Evolutionary conservation across 176 grass and related monocot genomes (phyloP), one percentile per base, ranked within the genome.

Genomic region (Avena eriantha): DNA sequence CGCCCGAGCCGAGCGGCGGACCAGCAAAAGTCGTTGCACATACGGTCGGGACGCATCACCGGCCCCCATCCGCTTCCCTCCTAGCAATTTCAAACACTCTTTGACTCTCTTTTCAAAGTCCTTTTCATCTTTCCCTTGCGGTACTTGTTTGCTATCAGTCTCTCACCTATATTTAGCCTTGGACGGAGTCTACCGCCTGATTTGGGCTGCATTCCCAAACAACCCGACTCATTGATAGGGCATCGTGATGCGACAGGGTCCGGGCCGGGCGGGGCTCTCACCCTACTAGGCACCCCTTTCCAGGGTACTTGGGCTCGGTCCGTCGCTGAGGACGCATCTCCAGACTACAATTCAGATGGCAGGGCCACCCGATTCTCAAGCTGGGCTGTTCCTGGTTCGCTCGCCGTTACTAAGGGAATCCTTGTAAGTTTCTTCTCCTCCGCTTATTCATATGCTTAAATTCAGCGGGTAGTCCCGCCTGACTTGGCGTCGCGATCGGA

Each of bases 41-140:
- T 60, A 63, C n/a, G 15, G 68, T 35, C 49, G 36, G 53, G 91
- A 76, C 46, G 64, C 88, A 83, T 75, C 91, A 76, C 84, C 87
- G 78, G 80, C 92, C 88, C 86, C 88, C 86, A 93, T 88, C 88
- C 88, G 88, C 92, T 91, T 93, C 92, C 89, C 86, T 89, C 86
- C 79, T 39, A 74, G 83, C 83, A 92, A 92, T 92, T 92, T 92
- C 87, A 92, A 87, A 83, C 79, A 92, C 87, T 92, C 73, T 92
- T 89, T 92, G 79, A 87, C 90, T 92, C 83, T 92, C 90, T 92
- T 92, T 89, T 87, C 83, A 89, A 89, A 89, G 83, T 92, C 60
- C 72, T 87, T 83, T 87, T 90, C 88, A 90, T 86, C 88, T 90
- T 90, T 90, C 69, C 72, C 88, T 86, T 84, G 45, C 58, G 84